These are phyloP conservation scores for Penicillium soppii DNA, from an alignment of 495 filamentous ascomycete species.

Conservation along the genomic window DNA sequence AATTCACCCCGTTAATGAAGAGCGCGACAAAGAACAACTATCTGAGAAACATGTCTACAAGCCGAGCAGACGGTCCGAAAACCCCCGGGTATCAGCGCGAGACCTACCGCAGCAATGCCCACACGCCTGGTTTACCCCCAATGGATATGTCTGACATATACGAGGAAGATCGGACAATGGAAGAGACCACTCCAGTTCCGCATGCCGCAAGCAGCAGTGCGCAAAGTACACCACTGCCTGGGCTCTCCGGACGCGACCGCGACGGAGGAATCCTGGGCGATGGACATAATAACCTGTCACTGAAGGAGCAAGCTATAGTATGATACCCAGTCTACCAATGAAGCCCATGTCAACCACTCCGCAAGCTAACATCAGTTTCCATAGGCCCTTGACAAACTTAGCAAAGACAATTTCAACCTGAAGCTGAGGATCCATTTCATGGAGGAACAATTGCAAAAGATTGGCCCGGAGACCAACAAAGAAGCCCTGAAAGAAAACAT, in stretches of 20 bases:
- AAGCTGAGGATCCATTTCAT: conserved; percentile 97
- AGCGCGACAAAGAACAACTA: conserved; percentile 81
- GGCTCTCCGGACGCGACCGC: conserved; percentile 60
- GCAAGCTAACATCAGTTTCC: conserved; percentile 14
- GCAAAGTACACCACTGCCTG: conserved; percentile 74
- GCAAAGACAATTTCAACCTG: conserved; percentile 93
- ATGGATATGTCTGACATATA: conserved; percentile 65
- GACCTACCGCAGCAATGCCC: conserved; percentile 58
- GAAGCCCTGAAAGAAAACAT: conserved; percentile 89
- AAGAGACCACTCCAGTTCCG: conserved; percentile 62
- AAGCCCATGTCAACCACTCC: background rate
- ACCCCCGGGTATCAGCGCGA: conserved; percentile 70
- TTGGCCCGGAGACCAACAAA: conserved; percentile 83
- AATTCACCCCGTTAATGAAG: conserved; percentile 93
- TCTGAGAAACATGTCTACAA: conserved; percentile 51
- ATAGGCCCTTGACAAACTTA: conserved; percentile 84
- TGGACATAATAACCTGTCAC: conserved; percentile 77
- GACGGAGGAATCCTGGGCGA: conserved; percentile 64
- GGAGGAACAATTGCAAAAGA: conserved; percentile 79
- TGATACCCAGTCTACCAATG: conserved; percentile 9
- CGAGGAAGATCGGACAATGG: conserved; percentile 59
- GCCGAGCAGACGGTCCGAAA: conserved; percentile 53
- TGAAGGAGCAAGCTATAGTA: conserved; percentile 92
- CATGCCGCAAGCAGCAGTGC: conserved; percentile 74
- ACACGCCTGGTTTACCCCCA: conserved; percentile 62